Evolutionary conservation across 768 basidiomycete species (phyloP).

Genomic region (Mycena albidolilacea): DNA sequence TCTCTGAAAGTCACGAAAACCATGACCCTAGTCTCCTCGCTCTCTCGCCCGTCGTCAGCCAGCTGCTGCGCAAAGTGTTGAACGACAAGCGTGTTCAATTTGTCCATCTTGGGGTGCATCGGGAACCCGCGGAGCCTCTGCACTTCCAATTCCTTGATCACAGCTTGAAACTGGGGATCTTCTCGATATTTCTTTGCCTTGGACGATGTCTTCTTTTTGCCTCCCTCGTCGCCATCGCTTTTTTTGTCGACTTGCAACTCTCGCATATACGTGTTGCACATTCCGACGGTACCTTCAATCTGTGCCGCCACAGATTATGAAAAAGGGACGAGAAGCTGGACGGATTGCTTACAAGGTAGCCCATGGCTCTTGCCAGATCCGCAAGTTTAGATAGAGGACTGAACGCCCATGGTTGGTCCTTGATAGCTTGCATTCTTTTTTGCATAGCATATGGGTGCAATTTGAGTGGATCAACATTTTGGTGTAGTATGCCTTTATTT

Average conservation of each 20-base stretch:
- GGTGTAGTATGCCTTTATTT: slow-evolving; percentile 60
- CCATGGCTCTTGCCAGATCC: slow-evolving; percentile 84
- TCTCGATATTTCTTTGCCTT: slow-evolving; percentile 64
- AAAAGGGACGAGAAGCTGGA: slow-evolving; percentile 9
- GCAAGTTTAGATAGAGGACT: slow-evolving; percentile 66
- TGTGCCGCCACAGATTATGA: slow-evolving; percentile 47
- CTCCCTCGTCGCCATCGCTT: slow-evolving; percentile 45
- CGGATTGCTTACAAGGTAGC: slow-evolving; percentile 78
- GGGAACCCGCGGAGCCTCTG: slow-evolving; percentile 69
- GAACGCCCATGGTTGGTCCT: slow-evolving; percentile 65
- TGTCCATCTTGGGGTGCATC: slow-evolving; percentile 94
- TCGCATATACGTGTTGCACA: slow-evolving; percentile 80
- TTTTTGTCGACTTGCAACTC: slow-evolving; percentile 60
- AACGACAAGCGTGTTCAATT: slow-evolving; percentile 78
- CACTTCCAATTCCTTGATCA: slow-evolving; percentile 78
- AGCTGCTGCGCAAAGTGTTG: slow-evolving; percentile 81
- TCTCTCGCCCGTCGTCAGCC: slow-evolving; percentile 55
- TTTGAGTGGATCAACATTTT: slow-evolving; percentile 66
- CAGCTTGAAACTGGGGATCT: slow-evolving; percentile 72
- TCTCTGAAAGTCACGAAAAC: slow-evolving; percentile 94
- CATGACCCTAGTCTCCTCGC: slow-evolving; percentile 85
- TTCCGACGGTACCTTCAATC: slow-evolving; percentile 87
- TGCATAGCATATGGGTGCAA: slow-evolving; percentile 79
- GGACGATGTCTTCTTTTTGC: slow-evolving; percentile 55
- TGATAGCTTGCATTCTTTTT: slow-evolving; percentile 52